Conservation (phyloP, 163 green algal genomes). For the Scenedesmus sp. region DNA sequence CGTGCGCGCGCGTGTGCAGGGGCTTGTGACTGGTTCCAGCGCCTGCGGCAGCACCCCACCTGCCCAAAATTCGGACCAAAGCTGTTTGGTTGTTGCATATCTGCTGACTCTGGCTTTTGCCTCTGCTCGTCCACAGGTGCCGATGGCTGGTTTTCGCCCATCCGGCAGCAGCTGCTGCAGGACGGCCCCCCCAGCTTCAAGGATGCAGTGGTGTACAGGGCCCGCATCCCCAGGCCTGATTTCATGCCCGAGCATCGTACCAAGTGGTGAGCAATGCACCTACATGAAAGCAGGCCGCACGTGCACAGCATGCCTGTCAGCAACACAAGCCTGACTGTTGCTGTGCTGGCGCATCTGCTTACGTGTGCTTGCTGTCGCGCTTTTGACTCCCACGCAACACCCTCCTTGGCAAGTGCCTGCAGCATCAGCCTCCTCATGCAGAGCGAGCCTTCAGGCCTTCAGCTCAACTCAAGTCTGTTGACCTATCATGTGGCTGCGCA, state of each 20-base stretch:
- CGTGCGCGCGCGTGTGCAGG: too few relatives aligned
- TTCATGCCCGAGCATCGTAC: slow-evolving; percentile 14
- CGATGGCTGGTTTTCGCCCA: slow-evolving; percentile 60
- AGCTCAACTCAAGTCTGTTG: too few relatives aligned
- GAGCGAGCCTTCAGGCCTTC: too few relatives aligned
- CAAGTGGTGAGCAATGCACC: slow-evolving; percentile 21
- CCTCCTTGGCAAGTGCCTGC: too few relatives aligned
- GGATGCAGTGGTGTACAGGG: slow-evolving; percentile 55
- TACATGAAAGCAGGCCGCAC: not conserved
- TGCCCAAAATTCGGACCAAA: slow-evolving; percentile 11
- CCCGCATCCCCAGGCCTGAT: slow-evolving; percentile 37
- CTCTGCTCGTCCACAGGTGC: slow-evolving; percentile 12
- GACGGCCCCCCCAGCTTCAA: slow-evolving; percentile 63
- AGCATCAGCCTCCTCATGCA: too few relatives aligned
- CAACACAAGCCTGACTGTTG: too few relatives aligned
- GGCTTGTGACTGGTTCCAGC: slow-evolving; percentile 60
- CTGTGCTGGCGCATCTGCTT: too few relatives aligned
- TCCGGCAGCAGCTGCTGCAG: slow-evolving; percentile 53
- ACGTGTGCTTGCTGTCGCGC: not conserved
- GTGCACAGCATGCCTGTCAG: not conserved
- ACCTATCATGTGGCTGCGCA: too few relatives aligned
- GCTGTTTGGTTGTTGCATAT: too few relatives aligned
- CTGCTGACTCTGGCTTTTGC: not conserved
- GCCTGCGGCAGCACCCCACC: slow-evolving; percentile 27
- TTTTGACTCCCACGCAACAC: not conserved